These are phyloP conservation scores for Saccharomycopsis sp. DNA, from an alignment of 805 yeast genomes.

Conservation along the genomic window DNA sequence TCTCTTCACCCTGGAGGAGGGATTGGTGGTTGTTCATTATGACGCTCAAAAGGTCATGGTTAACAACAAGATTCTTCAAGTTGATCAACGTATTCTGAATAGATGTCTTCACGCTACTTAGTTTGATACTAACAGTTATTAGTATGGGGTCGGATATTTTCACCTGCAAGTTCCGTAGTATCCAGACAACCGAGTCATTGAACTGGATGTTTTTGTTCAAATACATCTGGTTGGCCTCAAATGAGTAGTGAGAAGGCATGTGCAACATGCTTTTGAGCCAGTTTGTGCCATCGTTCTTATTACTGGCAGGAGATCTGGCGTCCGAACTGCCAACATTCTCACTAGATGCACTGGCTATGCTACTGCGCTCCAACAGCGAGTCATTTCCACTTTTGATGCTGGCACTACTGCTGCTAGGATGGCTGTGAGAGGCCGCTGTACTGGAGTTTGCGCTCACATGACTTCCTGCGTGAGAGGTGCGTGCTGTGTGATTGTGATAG, in stretches of 20 bases:
- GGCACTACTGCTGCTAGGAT: background rate
- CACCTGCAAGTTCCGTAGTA: constrained; percentile 14
- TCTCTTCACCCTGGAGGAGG: background rate
- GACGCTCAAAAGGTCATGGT: constrained; percentile 14
- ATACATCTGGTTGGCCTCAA: constrained; percentile 14
- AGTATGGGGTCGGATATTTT: constrained; percentile 19
- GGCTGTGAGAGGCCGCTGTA: background rate
- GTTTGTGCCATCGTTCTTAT: background rate
- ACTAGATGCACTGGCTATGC: background rate
- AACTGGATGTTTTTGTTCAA: constrained; percentile 19
- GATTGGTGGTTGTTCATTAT: constrained; percentile 8
- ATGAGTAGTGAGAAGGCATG: constrained; percentile 7
- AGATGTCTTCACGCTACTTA: constrained; percentile 8
- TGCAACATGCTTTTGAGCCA: constrained; percentile 17
- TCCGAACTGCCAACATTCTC: background rate
- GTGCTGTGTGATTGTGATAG: background rate
- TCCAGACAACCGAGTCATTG: constrained; percentile 17
- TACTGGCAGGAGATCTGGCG: background rate
- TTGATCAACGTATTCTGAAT: constrained; percentile 16
- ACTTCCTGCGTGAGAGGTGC: no score
- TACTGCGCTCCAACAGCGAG: background rate
- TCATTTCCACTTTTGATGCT: background rate
- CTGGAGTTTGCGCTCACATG: background rate
- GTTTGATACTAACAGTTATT: constrained; percentile 19
- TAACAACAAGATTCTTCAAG: constrained; percentile 14